These are phyloP conservation scores for Henckelia pumila DNA, from an alignment of 257 asterid genomes.

Conservation along the genomic window DNA sequence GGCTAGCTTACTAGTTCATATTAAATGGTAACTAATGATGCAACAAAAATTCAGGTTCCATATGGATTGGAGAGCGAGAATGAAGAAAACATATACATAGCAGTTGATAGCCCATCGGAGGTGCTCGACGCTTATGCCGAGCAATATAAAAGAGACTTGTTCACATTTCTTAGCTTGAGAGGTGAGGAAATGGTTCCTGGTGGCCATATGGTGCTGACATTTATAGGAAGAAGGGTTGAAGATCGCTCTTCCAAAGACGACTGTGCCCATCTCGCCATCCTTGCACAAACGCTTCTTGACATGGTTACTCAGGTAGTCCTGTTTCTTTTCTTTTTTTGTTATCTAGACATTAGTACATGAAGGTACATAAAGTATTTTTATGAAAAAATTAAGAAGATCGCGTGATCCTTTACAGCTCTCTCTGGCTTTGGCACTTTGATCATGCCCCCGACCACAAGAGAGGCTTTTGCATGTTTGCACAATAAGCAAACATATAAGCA, in stretches of 20 bases:
- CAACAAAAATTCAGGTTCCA: conserved; percentile 33
- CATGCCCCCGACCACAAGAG: too few relatives aligned
- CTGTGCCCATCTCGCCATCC: not conserved
- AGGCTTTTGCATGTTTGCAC: too few relatives aligned
- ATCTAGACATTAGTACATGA: too few relatives aligned
- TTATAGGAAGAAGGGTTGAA: conserved; percentile 20
- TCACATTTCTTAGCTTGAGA: conserved; percentile 19
- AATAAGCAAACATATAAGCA: too few relatives aligned
- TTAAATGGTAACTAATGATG: too few relatives aligned
- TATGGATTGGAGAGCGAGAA: conserved; percentile 7
- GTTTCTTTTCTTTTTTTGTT: too few relatives aligned
- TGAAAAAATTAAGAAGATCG: too few relatives aligned
- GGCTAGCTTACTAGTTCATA: too few relatives aligned
- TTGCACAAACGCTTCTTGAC: conserved; percentile 14
- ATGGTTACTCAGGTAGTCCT: conserved; percentile 16
- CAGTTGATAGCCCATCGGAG: conserved; percentile 21
- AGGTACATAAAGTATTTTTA: too few relatives aligned
- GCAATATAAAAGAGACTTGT: conserved; percentile 30
- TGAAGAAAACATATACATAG: conserved; percentile 14
- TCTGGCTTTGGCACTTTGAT: too few relatives aligned
- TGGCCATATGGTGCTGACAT: conserved; percentile 26
- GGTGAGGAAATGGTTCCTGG: conserved; percentile 28
- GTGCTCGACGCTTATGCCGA: conserved; percentile 26
- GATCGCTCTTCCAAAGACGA: conserved; percentile 14
- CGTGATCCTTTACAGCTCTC: too few relatives aligned